Evolutionary conservation across 345 rosid species (phyloP).

Genomic region (Atalantia buxifolia): DNA sequence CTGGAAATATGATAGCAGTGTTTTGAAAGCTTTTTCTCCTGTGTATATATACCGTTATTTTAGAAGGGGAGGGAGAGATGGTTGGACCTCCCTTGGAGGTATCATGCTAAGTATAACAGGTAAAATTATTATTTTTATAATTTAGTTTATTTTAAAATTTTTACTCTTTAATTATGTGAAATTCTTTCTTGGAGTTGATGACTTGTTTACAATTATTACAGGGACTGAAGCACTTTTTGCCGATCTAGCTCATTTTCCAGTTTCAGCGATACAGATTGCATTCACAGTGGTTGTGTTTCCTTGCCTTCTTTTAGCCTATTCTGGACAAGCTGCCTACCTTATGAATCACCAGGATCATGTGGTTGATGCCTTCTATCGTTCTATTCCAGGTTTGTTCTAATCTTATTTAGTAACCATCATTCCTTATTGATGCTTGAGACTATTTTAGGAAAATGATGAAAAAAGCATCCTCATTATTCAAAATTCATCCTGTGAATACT

Average conservation of each 20-base stretch:
- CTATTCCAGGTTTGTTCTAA: slow-evolving; percentile 67
- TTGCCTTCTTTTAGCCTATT: slow-evolving; percentile 89
- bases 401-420: background rate
- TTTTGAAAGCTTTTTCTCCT: slow-evolving; percentile 89
- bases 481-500: background rate
- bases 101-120: slow-evolving; percentile 95
- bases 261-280: slow-evolving; percentile 80
- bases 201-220: slow-evolving; percentile 19
- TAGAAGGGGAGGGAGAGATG: slow-evolving; percentile 55
- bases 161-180: background rate
- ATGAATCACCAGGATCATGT: slow-evolving; percentile 51
- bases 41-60: slow-evolving; percentile 69
- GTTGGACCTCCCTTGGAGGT: slow-evolving; percentile 90
- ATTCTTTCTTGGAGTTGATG: background rate
- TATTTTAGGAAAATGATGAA: background rate
- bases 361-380: slow-evolving; percentile 70
- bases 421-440: background rate
- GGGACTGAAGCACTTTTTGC: slow-evolving; percentile 98
- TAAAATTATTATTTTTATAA: slow-evolving; percentile 10
- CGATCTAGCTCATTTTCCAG: slow-evolving; percentile 87
- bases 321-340: slow-evolving; percentile 99
- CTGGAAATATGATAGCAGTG: slow-evolving; percentile 63
- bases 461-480: background rate
- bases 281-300: slow-evolving; percentile 89
- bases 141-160: background rate